phyloP scores from a whole-genome alignment of 371 early-diverging fungal genomes.

The Thermomucor indicae-seudaticae region DNA sequence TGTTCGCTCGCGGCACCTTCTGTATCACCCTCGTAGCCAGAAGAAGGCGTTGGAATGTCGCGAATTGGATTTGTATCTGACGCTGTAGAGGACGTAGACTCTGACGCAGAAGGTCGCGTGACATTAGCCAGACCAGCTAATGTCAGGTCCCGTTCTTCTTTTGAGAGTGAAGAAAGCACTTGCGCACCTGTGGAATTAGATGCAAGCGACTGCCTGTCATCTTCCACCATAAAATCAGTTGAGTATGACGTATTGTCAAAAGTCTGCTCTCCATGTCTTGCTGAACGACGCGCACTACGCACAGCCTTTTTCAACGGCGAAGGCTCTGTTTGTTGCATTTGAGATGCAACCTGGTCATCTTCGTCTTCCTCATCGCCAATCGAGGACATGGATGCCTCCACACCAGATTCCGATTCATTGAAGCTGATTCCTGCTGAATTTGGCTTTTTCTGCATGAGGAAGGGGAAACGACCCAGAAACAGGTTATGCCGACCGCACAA shows the following conservation, averaged over 20 bases:
- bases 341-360: conserved; percentile 4
- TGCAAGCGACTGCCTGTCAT: background rate
- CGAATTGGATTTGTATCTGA: background rate
- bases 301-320: conserved; percentile 7
- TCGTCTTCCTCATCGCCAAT: conserved; percentile 6
- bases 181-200: background rate
- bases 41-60: conserved; percentile 16
- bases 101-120: background rate
- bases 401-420: conserved; percentile 14
- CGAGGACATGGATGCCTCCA: conserved; percentile 13
- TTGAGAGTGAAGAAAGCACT: background rate
- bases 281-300: conserved; percentile 8
- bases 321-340: too few species aligned
- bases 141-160: conserved; percentile 5
- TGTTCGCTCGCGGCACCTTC: conserved; percentile 6
- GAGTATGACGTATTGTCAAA: background rate
- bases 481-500: too few species aligned
- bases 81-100: conserved; percentile 3
- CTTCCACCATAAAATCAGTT: too few species aligned
- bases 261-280: background rate
- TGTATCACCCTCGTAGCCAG: conserved; percentile 14
- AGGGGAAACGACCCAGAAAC: too few species aligned
- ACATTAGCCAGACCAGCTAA: conserved; percentile 3
- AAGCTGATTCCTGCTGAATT: too few species aligned
- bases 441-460: too few species aligned